Evolutionary conservation across 2,329 filamentous ascomycete species (phyloP), one percentile per base, ranked within the genome.

Genomic region (Pleoardoris graminearum): DNA sequence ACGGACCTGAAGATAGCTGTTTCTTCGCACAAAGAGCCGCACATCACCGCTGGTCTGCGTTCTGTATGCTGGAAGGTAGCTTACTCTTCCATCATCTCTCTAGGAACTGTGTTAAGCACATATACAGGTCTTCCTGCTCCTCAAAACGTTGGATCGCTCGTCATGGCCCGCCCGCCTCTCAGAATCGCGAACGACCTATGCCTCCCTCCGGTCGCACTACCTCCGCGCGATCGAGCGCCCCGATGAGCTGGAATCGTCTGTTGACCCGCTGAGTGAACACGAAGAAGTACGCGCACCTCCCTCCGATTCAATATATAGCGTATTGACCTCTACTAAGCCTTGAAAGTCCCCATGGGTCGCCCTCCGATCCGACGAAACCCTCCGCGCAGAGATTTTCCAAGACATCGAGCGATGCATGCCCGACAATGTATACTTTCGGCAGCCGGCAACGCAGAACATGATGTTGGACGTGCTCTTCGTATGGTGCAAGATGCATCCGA

Each of bases 51-150:
- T 41, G 91, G 90, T 12, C 84, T 91, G 59, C 85, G 92, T 50
- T 97, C 93, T 3, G 82, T 95, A 32, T 96, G 89, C 74, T 97
- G 93, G 93, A 97, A 96, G 84, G 89, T 88, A 68, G 22, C n/a
- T 63, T 3, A 12, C 23, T 7, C 17, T 19, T 12, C 12, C 11
- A 16, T 7, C 19, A 12, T 3, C 4, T 35, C 27, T 4, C 14
- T 4, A 4, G 1, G 17, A 2, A 16, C 12, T 3, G 8, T 17
- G 27, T 21, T 46, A 17, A 46, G 25, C 50, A 43, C 51, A 51
- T 57, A 57, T 53, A 60, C 61, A 93, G 90, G 84, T 84, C 32
- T 96, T 97, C 71, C 78, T 97, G 39, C 79, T 96, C 25, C 93
- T 91, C 68, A 85, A 87, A 58, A 82, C 82, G 46, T 76, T 86